phyloP scores from a whole-genome alignment of 2,329 filamentous ascomycete species.

The Neonectria neomacrospora region DNA sequence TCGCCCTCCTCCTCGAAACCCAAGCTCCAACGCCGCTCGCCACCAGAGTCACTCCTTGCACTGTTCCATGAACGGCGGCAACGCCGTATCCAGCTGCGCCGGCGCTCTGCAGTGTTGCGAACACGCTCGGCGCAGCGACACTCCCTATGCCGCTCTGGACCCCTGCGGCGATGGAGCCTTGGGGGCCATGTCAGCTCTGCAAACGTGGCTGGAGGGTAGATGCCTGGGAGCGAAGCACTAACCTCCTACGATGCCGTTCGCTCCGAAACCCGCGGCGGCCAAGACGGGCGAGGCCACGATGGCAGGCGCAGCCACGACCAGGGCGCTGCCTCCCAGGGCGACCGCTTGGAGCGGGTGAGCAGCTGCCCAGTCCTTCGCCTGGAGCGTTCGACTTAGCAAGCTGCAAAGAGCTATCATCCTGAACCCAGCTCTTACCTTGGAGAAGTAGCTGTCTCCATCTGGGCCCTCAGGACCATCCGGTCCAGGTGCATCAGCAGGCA shows the following conservation, averaged over 20 bases:
- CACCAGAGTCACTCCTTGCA: constrained; percentile 24
- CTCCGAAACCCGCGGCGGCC: constrained; percentile 30
- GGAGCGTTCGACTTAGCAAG: not conserved
- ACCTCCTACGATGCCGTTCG: constrained; percentile 35
- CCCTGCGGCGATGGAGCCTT: constrained; percentile 39
- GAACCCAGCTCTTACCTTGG: not conserved
- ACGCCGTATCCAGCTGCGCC: constrained; percentile 45
- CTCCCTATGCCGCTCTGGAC: constrained; percentile 44
- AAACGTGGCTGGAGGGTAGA: not conserved
- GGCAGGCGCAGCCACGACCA: constrained; percentile 25
- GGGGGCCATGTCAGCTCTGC: not conserved
- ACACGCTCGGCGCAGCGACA: constrained; percentile 38
- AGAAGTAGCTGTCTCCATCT: not conserved
- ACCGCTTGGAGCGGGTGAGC: constrained; percentile 10
- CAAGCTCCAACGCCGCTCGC: not conserved
- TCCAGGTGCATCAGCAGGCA: not conserved
- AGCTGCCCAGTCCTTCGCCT: constrained; percentile 2
- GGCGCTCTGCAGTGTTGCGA: constrained; percentile 49
- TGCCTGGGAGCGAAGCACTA: not conserved
- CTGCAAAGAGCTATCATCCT: not conserved
- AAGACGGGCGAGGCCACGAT: constrained; percentile 28
- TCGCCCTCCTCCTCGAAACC: not conserved
- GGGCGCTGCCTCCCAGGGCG: constrained; percentile 17
- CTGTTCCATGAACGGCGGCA: constrained; percentile 31
- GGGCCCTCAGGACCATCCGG: not conserved